phyloP scores from a whole-genome alignment of 2,329 filamentous ascomycete genomes.

The Leptosphaerulina australis region DNA sequence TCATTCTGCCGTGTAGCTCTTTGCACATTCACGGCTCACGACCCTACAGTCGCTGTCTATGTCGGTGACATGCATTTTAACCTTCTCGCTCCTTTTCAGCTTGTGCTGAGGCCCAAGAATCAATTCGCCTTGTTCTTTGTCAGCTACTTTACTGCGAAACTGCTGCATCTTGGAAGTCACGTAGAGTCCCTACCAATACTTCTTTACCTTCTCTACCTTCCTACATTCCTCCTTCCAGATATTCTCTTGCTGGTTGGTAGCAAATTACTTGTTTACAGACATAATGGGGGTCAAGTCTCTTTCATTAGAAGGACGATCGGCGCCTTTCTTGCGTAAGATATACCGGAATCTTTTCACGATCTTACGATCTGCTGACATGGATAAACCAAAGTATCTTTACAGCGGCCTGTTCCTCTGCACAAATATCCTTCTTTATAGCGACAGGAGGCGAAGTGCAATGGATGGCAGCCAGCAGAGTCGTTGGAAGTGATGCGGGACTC shows the following conservation, averaged over 20 bases:
- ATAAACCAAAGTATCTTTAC: slow-evolving; percentile 16
- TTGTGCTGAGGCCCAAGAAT: slow-evolving; percentile 18
- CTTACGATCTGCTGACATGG: slow-evolving; percentile 2
- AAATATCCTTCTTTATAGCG: slow-evolving; percentile 24
- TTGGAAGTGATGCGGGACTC: slow-evolving; percentile 25
- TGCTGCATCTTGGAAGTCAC: slow-evolving; percentile 27
- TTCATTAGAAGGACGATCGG: slow-evolving; percentile 10
- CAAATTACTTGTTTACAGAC: slow-evolving; percentile 22
- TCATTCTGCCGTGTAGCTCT: not conserved
- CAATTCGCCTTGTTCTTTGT: slow-evolving; percentile 26
- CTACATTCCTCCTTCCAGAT: slow-evolving; percentile 24
- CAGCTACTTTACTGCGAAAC: slow-evolving; percentile 24
- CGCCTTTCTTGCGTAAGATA: slow-evolving; percentile 19
- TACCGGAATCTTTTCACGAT: too few relatives aligned
- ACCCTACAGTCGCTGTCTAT: slow-evolving; percentile 8
- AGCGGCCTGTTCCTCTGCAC: slow-evolving; percentile 20
- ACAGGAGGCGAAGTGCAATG: slow-evolving; percentile 28
- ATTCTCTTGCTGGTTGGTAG: slow-evolving; percentile 23
- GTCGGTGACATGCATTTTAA: slow-evolving; percentile 24
- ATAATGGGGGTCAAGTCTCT: slow-evolving; percentile 20
- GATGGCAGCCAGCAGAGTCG: slow-evolving; percentile 25
- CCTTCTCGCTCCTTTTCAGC: slow-evolving; percentile 23
- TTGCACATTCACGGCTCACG: slow-evolving; percentile 14
- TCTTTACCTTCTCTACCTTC: slow-evolving; percentile 25
- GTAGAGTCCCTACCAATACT: slow-evolving; percentile 22